Base-by-base conservation (phyloP, 306 rosid genomes). In the Medicago ruthenica region DNA sequence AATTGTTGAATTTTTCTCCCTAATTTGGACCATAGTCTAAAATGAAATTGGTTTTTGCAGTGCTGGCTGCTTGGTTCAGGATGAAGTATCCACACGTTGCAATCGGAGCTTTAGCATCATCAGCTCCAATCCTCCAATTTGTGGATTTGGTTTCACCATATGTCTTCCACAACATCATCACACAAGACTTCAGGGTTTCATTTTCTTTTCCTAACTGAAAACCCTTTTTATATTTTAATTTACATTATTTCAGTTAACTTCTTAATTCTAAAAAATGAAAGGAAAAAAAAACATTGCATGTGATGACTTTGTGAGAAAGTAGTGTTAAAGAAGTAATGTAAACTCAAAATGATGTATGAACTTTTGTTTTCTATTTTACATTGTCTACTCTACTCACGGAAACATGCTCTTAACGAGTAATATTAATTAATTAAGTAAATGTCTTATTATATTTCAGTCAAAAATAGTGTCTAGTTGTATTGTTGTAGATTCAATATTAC, bases 41-140 rank as follows among this genome's bases (percentile, higher is more conserved):
- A 34, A 40, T 34, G 0, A 6, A 45, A n/a, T 75, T 65, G 34
- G 7, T 10, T 53, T 71, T 17, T 71, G 86, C 75, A 93, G 93
- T 93, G 98, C 81, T 91, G 61, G 97, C 96, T 16, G 92, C 94
- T 1, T 91, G 97, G 98, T 91, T 93, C 57, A 87, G 96, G 47
- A 24, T 89, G 85, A 91, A 93, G 84, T 93, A 93, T 81, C 91
- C 97, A 0, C 96, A 93, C 18, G 82, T 91, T 14, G 81, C 96
- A 7, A 83, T 88, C 27, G 98, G 98, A 89, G 96, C 96, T 27
- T 70, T 91, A 65, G 89, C 98, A 44, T 93, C 98, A 8, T 93
- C 97, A 45, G 81, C 98, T 10, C 96, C 98, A 4, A 90, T 94
- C n/a, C 97, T 92, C 40, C 82, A 88, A 1, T 90, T 92, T 63